Base-by-base conservation (phyloP, 1,139 yeast genomes). In the Hansenula sp. region DNA sequence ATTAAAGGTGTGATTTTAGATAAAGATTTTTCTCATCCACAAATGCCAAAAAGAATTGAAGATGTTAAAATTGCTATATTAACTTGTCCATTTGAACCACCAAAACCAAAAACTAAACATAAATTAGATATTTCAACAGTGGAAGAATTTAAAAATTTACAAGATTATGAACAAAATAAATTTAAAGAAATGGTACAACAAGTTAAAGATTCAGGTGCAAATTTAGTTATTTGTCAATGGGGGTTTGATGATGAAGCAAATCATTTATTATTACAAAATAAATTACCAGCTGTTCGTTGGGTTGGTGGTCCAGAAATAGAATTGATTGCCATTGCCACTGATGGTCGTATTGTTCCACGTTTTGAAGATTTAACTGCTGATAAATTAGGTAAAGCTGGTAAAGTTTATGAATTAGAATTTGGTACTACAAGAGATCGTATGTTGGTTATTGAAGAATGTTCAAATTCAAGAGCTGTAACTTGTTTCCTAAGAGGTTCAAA, bases 231-330 rank as follows among this genome's bases (percentile, higher is more conserved):
- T 31, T 92, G 98, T 68, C 99, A 92, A 69, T 92, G 98, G 98
- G 99, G 99, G 13, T 94, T 94, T 59, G 98, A 94, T 62, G 99
- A 94, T 64, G 98, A 94, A 69, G 98, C 98, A 34, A 94, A 92
- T 66, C 97, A 94, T 64, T 69, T 92, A 59, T 73, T 92, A 48
- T 71, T 90, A 54, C 87, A 94, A 55, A 88, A 90, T 64, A 77
- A 86, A 33, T 75, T 92, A 50, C 95, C 96, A 39, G 97, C 98
- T 29, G 95, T 94, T 34, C 82, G 98, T 71, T 94, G 98, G 98
- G 96, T 94, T 42, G 98, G 98, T 45, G 98, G 98, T 31, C 88
- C 95, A 39, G 99, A 94, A 60, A 75, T 92, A 55, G 98, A 92
- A 68, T 76, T 88, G 50, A 81, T 94, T 57, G 98, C 98, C 30